Conservation (phyloP, 345 rosid species). For the Clausena lansium region DNA sequence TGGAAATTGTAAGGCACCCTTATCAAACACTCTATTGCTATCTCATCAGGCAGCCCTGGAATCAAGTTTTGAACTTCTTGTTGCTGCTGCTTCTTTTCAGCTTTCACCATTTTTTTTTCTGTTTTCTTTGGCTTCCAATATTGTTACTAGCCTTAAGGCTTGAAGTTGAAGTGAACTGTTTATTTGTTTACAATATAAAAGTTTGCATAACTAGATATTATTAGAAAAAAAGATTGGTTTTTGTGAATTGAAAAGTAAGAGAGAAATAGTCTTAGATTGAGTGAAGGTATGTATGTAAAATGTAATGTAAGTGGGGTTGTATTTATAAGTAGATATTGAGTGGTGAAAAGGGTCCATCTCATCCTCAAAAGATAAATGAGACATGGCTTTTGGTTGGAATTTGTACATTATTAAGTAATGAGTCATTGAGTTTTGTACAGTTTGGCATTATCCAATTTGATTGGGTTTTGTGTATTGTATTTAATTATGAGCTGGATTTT, state of each 20-base stretch:
- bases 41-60: constrained; percentile 50
- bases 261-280: not conserved
- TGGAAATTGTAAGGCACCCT: constrained; percentile 52
- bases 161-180: too few relatives aligned
- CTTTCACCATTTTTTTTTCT: not conserved
- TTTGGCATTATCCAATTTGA: not conserved
- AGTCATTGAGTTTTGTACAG: not conserved
- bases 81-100: not conserved
- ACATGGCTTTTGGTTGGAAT: not conserved
- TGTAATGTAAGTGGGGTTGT: not conserved
- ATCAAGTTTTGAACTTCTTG: constrained; percentile 27
- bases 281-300: not conserved
- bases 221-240: not conserved
- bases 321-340: not conserved
- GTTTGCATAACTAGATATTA: too few relatives aligned
- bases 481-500: not conserved
- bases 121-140: too few relatives aligned
- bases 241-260: not conserved
- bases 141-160: too few relatives aligned
- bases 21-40: constrained; percentile 46
- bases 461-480: not conserved
- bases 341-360: not conserved
- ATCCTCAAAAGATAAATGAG: not conserved
- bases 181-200: too few relatives aligned
- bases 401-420: not conserved